Evolutionary conservation across 345 rosid species (phyloP), one percentile per base, ranked within the genome.

Genomic region (Leavenworthia alabamica): DNA sequence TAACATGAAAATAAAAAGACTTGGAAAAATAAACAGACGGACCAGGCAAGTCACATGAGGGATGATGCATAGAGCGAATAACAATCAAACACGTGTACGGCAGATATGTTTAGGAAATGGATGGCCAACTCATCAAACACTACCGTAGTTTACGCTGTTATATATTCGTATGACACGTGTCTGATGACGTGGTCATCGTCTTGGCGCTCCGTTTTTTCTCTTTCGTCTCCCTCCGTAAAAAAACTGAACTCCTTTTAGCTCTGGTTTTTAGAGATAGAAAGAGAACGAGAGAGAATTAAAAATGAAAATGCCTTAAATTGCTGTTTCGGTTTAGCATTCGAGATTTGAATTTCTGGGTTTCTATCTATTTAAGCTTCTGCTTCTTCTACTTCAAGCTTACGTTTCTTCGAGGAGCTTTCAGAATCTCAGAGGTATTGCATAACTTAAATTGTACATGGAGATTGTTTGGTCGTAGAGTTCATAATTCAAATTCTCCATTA

Each of bases 51-150:
- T n/a, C n/a, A n/a, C n/a, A n/a, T n/a, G n/a, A n/a, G n/a, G n/a
- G n/a, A n/a, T n/a, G n/a, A n/a, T n/a, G n/a, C n/a, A n/a, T n/a
- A n/a, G n/a, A n/a, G n/a, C n/a, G 73, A 80, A 52, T 74, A 2
- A 13, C 0, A 23, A 12, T 7, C 60, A 19, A 76, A 72, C 94
- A 88, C 94, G 94, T 88, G 93, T 82, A 72, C 71, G 89, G 83
- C 10, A 6, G 3, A 59, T 55, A 73, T 77, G 77, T 66, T 45
- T 51, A 59, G 78, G 81, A 78, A 80, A 75, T 73, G 74, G 79
- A 70, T 75, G 68, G 85, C 96, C 98, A 91, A 72, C 97, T 82
- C 96, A 88, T 82, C 94, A 73, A 79, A 81, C 83, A 76, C 79
- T 47, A 49, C 68, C 82, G 83, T 79, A 70, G 59, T 63, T 60